These are phyloP conservation scores for Coriaria nepalensis DNA, from an alignment of 306 rosid species.

Conservation along the genomic window DNA sequence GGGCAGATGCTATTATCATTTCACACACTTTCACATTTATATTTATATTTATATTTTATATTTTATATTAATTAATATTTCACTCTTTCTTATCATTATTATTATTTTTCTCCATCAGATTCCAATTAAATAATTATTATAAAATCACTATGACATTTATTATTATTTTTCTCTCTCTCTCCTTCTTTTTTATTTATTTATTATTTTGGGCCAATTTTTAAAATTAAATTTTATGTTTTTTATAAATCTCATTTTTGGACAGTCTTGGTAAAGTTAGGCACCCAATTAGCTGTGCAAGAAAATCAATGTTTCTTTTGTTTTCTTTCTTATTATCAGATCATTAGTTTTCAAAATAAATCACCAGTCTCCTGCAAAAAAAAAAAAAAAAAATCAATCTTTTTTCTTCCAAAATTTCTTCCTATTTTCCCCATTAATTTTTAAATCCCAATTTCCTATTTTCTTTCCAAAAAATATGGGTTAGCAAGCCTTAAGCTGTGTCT, in stretches of 20 bases:
- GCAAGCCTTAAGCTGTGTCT: conserved; percentile 13
- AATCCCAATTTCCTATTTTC: conserved; percentile 18
- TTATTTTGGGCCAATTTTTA: too few relatives aligned
- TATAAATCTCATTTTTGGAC: conserved; percentile 48
- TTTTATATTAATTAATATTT: too few relatives aligned
- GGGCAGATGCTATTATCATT: conserved; percentile 5
- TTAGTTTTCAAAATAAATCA: conserved; percentile 40
- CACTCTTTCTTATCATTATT: neutral
- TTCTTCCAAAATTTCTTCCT: conserved; percentile 14
- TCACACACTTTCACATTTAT: conserved; percentile 8
- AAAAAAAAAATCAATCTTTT: conserved; percentile 19
- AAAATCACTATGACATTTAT: too few relatives aligned
- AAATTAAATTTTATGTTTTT: too few relatives aligned
- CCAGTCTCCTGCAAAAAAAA: conserved; percentile 7
- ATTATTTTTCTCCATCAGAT: conserved; percentile 10
- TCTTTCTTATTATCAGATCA: conserved; percentile 46
- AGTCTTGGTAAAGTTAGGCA: conserved; percentile 50
- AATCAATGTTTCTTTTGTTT: conserved; percentile 43
- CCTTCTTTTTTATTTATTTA: too few relatives aligned
- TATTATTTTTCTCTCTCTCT: too few relatives aligned
- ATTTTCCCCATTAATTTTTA: conserved; percentile 13
- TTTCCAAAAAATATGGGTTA: conserved; percentile 15
- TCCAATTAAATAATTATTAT: too few relatives aligned
- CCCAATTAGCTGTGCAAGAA: conserved; percentile 55
- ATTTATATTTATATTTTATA: neutral